phyloP scores from a whole-genome alignment of 2,329 filamentous ascomycete species.

The Onygena corvina region DNA sequence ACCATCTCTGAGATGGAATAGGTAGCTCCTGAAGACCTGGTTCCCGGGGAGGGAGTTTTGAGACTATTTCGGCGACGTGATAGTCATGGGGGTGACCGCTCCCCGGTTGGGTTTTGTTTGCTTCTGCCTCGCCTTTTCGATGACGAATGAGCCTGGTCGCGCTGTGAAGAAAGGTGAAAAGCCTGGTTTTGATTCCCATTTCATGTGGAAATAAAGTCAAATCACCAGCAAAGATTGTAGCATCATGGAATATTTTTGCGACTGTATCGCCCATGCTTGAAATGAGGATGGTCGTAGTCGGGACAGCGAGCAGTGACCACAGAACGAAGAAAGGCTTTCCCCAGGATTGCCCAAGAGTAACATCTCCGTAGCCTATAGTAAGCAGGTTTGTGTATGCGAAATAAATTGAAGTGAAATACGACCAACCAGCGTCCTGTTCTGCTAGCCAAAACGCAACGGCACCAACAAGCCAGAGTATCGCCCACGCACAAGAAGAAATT shows the following conservation, averaged over 20 bases:
- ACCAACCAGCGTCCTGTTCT: constrained; percentile 24
- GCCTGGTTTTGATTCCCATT: constrained; percentile 24
- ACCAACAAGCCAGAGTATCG: constrained; percentile 35
- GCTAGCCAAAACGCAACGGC: constrained; percentile 28
- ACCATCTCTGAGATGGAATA: constrained; percentile 32
- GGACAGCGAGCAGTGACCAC: constrained; percentile 31
- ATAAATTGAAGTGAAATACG: constrained; percentile 30
- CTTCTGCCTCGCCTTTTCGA: background rate
- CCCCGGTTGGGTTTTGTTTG: background rate
- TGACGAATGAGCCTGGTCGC: constrained; percentile 15
- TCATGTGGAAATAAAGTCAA: constrained; percentile 44
- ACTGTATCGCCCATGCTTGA: constrained; percentile 30
- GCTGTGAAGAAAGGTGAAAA: constrained; percentile 11
- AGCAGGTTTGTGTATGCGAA: constrained; percentile 30
- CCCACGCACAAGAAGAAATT: constrained; percentile 29
- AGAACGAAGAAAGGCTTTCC: constrained; percentile 32
- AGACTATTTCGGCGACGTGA: background rate
- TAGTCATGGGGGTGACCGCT: background rate
- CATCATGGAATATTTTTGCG: constrained; percentile 42
- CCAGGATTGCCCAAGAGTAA: constrained; percentile 24
- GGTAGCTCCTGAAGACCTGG: background rate
- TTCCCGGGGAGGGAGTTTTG: background rate
- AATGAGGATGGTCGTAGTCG: constrained; percentile 31
- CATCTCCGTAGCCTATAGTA: constrained; percentile 33
- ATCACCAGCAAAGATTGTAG: constrained; percentile 45